Base-by-base conservation (phyloP, 1,284 basidiomycete species). In the Cryptococcus neoformans region DNA sequence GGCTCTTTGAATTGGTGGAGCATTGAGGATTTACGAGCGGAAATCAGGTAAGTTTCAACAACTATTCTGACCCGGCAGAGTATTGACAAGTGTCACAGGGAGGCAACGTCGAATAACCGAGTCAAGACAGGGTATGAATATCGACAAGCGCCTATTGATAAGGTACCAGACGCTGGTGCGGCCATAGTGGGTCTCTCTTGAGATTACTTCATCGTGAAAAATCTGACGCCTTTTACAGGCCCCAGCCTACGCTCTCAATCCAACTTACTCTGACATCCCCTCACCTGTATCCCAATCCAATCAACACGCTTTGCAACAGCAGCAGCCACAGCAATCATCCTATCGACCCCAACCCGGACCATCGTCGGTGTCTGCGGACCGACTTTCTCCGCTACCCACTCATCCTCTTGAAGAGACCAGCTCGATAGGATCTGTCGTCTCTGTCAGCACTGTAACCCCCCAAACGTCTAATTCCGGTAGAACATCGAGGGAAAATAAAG, bases 11-110 rank as follows among this genome's bases (percentile, higher is more conserved):
- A 75, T 51, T 77, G 75, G 74, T 78, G 74, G 72, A 59, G 58
- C 4, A 46, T 76, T 11, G 72, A 76, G 48, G 76, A 78, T 62
- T 62, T 78, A 37, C 63, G 72, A 11, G 76, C 76, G 10, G 76
- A 78, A 62, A 78, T 78, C 44, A 62, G 73, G 73, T 69, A 21
- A 28, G 65, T 62, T 5, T 4, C 28, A 28, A 28, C 28, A 28
- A 4, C 28, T 28, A 28, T 16, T 12, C 6, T 6, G 53, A 14
- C 10, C 8, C 8, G 42, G 8, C 8, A 21, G 8, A 21, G 28
- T 28, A 28, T 28, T 14, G 40, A 57, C 48, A 44, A 56, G 37
- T 9, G 12, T 34, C 17, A 16, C 42, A 75, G 76, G 17, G 75
- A 78, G 58, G 65, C 63, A 41, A 67, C 72, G 10, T 73, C 70